phyloP scores from a whole-genome alignment of 208 protist species.

The Trypanosoma melophagium region DNA sequence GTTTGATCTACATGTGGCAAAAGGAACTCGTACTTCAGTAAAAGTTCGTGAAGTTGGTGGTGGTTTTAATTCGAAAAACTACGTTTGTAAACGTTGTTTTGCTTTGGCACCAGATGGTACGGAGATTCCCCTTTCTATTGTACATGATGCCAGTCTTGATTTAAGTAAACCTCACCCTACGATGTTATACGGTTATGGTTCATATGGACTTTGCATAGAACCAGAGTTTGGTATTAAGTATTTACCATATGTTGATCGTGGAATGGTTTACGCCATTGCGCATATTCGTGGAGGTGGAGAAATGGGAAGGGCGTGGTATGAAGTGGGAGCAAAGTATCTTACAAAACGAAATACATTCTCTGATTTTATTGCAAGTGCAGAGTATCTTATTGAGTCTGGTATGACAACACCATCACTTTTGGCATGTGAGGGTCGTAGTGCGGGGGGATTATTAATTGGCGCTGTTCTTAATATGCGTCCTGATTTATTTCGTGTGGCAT shows the following conservation, averaged over 20 bases:
- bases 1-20: conserved; percentile 46
- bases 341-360: conserved; percentile 93
- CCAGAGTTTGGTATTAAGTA: conserved; percentile 76
- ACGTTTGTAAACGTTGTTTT: conserved; percentile 66
- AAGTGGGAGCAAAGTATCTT: conserved; percentile 90
- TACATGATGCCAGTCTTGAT: conserved; percentile 78
- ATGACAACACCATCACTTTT: conserved; percentile 71
- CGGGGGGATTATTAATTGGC: conserved; percentile 92
- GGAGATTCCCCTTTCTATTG: conserved; percentile 74
- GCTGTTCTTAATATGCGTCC: conserved; percentile 92
- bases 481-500: conserved; percentile 79
- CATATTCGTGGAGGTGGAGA: conserved; percentile 93
- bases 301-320: conserved; percentile 90
- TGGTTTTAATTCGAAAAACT: conserved; percentile 67
- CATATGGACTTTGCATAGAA: conserved; percentile 88
- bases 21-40: conserved; percentile 36
- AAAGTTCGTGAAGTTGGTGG: conserved; percentile 79
- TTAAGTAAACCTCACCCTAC: conserved; percentile 64
- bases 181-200: conserved; percentile 91
- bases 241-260: conserved; percentile 85
- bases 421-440: conserved; percentile 89
- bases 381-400: conserved; percentile 74
- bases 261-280: conserved; percentile 90
- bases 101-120: conserved; percentile 77
- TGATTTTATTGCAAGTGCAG: conserved; percentile 91